phyloP scores from a whole-genome alignment of 1,284 basidiomycete species.

The Paramarasmius palmivorus region DNA sequence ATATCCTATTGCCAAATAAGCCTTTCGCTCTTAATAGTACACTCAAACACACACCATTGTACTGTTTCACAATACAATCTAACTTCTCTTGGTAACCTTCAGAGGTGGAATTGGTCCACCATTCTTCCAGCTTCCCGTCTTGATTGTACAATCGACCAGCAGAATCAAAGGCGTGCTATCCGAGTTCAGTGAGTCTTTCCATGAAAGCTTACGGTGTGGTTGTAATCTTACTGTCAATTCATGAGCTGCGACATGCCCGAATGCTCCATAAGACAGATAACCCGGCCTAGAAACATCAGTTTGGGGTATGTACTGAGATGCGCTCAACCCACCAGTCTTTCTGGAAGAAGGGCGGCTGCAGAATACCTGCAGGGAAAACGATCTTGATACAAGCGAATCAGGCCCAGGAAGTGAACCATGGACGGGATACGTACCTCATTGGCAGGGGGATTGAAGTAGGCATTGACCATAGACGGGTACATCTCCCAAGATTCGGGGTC shows the following conservation, averaged over 20 bases:
- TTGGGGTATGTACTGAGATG: conserved; percentile 1
- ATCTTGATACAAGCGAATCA: conserved; percentile 56
- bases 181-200: not conserved
- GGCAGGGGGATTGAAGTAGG: conserved; percentile 78
- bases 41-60: too few relatives aligned
- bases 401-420: not conserved
- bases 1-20: too few relatives aligned
- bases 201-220: not conserved
- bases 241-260: conserved; percentile 88
- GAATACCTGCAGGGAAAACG: conserved; percentile 95
- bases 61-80: conserved; percentile 89
- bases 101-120: conserved; percentile 87
- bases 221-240: conserved; percentile 70
- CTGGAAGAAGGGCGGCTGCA: conserved; percentile 92
- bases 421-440: conserved; percentile 58
- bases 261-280: conserved; percentile 90
- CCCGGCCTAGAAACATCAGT: conserved; percentile 57
- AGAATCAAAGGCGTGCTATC: conserved; percentile 92
- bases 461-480: conserved; percentile 80
- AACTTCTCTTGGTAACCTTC: conserved; percentile 82
- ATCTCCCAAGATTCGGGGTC: conserved; percentile 88
- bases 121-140: conserved; percentile 81
- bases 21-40: too few relatives aligned
- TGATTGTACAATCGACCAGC: conserved; percentile 83
- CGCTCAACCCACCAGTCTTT: conserved; percentile 62